phyloP scores from a whole-genome alignment of 2,329 filamentous ascomycete genomes.

The Elsinoe perseae region DNA sequence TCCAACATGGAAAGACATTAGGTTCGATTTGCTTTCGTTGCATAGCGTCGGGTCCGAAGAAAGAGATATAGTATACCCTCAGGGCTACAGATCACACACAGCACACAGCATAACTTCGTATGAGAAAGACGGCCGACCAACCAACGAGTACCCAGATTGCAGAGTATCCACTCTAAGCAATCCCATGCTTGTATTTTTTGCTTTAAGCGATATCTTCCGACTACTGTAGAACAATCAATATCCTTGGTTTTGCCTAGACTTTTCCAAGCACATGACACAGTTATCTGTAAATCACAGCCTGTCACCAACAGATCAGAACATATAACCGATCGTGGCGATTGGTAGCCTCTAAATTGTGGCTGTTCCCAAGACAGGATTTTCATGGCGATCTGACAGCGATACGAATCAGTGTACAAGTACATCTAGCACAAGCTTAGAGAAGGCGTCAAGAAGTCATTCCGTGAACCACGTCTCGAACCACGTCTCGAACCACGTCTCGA shows the following conservation, averaged over 20 bases:
- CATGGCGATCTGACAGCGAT: not conserved
- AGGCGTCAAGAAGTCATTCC: not conserved
- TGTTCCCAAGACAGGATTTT: not conserved
- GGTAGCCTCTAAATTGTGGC: not conserved
- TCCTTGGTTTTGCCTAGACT: not conserved
- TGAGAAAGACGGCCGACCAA: constrained; percentile 2
- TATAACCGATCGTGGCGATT: not conserved
- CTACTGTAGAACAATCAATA: constrained; percentile 3
- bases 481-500: not conserved
- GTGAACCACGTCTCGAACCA: not conserved
- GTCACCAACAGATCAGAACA: not conserved
- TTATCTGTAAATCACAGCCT: not conserved
- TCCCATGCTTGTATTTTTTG: not conserved
- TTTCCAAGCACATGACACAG: not conserved
- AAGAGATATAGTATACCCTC: not conserved
- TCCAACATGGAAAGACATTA: not conserved
- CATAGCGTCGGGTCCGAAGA: constrained; percentile 4
- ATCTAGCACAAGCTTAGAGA: not conserved
- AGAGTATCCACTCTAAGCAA: not conserved
- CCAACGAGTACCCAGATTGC: constrained; percentile 2
- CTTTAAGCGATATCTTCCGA: not conserved
- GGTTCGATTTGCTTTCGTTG: not conserved
- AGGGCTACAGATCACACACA: not conserved
- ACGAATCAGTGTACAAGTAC: not conserved
- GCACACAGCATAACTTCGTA: not conserved